Evolutionary conservation across 441 rosid species (phyloP), one percentile per base, ranked within the genome.

Genomic region (Populus trichocarpa): DNA sequence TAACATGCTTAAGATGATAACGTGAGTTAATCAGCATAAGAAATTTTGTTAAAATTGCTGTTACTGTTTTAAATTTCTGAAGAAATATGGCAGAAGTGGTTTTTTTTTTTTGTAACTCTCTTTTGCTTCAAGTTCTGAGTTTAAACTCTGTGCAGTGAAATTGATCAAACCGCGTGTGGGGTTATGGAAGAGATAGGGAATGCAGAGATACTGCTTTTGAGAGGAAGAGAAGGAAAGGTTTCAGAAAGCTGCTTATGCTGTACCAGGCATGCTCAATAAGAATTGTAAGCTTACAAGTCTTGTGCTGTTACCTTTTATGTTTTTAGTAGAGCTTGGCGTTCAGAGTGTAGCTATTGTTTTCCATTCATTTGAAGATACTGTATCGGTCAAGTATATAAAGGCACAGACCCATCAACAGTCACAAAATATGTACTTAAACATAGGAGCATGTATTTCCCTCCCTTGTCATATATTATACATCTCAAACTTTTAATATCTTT

Each of bases 211-310:
- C 85, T 71, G 92, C 89, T 35, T 78, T 87, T 36, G 93, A 94
- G 85, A 89, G 88, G 89, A 90, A 63, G 92, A 92, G 84, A 92
- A 83, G 86, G 89, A 91, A 63, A 88, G 72, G 71, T 88, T 89
- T 85, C 97, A 94, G 88, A 94, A 90, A 83, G 97, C 95, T 86
- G 98, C 94, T 79, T 93, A 85, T 80, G 78, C 92, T 70, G 89
- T 90, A 38, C 78, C 91, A 7, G 89, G 92, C 73, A 90, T 96
- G 98, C 91, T 96, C 35, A 89, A 83, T 85, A 77, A 78, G 75
- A 75, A 32, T 28, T 35, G 86, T 81, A 77, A 85, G 87, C 53
- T 73, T 76, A 30, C 23, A 67, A 30, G 16, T 9, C 23, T 71
- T 75, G 14, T 28, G 20, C 33, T 40, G 61, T 53, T 14, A 73